Evolutionary conservation across 2,329 filamentous ascomycete genomes (phyloP), one percentile per base, ranked within the genome.

Genomic region (Venturia effusa): DNA sequence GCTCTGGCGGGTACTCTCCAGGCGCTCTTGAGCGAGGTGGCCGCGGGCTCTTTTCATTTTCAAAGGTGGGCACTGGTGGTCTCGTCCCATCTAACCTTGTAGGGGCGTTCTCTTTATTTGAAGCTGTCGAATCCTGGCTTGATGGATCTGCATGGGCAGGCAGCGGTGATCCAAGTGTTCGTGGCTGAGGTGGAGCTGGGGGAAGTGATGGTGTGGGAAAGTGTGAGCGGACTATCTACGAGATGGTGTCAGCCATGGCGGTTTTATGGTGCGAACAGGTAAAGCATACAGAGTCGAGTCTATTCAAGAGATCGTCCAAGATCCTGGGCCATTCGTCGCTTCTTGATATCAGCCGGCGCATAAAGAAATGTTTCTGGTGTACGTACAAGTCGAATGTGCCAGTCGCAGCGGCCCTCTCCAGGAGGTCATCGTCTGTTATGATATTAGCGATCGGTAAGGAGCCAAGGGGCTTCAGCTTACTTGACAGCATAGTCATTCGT

Each of bases 291-390:
- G 84, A 81, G 73, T 94, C 87, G 61, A 93, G 80, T 69, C 86
- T 84, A 66, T 84, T 77, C 62, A 92, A 77, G 43, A 93, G 78
- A 39, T 83, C 82, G 69, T 83, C 81, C 60, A 90, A 80, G 69
- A 91, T 80, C 64, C 76, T 76, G 40, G 87, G 86, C 89, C 89
- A 93, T 73, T 82, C 81, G 65, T 83, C 80, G 71, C 89, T 92
- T 74, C 67, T 70, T 67, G 55, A 62, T 65, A 66, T 79, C 68
- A 79, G 73, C 64, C 30, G 27, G 40, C 64, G 40, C 55, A 66
- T 43, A 8, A 15, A 39, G 34, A 30, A 39, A 51, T 61, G 61
- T 55, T 61, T 24, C 27, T 51, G 54, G 19, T 39, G 13, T 41
- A 71, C 81, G 68, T 78, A 86, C 84, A 81, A 76, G 68, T 85